Percentiles rank a stretch among this genome's conserved stretches.
Evolutionary conservation across 2,329 filamentous ascomycete species (phyloP).

Genomic region (Penicillium palitans): DNA sequence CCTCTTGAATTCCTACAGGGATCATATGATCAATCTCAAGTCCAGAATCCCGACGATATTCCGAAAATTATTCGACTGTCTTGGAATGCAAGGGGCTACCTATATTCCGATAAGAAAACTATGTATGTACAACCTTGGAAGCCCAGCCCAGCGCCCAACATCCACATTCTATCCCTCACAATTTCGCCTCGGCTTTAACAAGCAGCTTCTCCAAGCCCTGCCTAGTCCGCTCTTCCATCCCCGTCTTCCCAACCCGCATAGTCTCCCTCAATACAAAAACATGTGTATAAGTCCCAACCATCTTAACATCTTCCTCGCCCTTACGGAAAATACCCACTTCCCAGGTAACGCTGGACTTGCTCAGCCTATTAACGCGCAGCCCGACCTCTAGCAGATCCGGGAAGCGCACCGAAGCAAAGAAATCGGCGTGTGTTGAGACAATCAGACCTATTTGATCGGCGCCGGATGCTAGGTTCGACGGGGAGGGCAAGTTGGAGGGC

Average conservation of each 20-base stretch:
- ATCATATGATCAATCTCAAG: not conserved
- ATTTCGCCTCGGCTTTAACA: conserved; percentile 33
- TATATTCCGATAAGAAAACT: not conserved
- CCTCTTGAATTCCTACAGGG: not conserved
- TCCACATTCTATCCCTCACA: conserved; percentile 22
- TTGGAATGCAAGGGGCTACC: not conserved
- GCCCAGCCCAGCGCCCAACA: not conserved
- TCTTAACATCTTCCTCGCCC: conserved; percentile 71
- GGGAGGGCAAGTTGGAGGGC: conserved; percentile 10
- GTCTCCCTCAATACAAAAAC: conserved; percentile 80
- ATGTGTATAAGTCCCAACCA: conserved; percentile 82
- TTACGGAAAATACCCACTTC: conserved; percentile 84
- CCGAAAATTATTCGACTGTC: not conserved
- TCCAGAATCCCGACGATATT: not conserved
- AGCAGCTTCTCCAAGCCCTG: conserved; percentile 60
- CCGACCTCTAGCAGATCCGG: conserved; percentile 80
- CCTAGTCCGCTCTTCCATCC: conserved; percentile 44
- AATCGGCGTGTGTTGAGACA: conserved; percentile 82
- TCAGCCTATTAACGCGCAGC: conserved; percentile 78
- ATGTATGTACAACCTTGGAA: conserved; percentile 10
- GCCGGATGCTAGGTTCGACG: not conserved
- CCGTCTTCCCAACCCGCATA: conserved; percentile 66
- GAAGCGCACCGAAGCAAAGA: conserved; percentile 77
- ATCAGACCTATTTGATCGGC: conserved; percentile 75
- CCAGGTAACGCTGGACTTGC: conserved; percentile 83